Evolutionary conservation across 768 basidiomycete species (phyloP), one percentile per base, ranked within the genome.

Genomic region (Pleurotus citrinopileatus): DNA sequence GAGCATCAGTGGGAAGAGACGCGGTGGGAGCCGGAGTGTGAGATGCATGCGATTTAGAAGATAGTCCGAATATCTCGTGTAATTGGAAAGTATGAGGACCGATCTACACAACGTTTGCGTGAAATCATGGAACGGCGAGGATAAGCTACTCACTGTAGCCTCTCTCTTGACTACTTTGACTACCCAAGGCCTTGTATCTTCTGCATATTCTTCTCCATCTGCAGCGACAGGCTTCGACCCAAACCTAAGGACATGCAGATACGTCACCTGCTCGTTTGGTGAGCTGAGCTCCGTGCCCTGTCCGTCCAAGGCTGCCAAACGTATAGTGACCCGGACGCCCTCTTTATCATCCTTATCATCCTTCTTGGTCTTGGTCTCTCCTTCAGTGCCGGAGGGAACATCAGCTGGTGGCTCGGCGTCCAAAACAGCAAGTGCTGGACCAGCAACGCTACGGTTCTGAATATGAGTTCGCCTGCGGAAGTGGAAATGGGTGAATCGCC

Each of bases 161-260:
- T 98, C 94, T 40, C 94, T 82, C 66, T 94, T 90, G 54, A 94
- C 86, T 34, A 98, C 94, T 65, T 87, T 91, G 65, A 96, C 91
- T 17, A 94, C 85, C 93, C 93, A 98, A 2, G 91, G 83, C 34
- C 89, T 73, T 9, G 74, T 73, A 60, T 92, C 86, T 32, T 84
- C 83, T 28, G 66, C 74, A n/a, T 63, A 67, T 19, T 67, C 67
- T 26, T 63, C 66, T 17, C 67, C 70, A 20, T 71, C 75, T 13
- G 59, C 59, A 15, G 61, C 67, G n/a, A 62, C 54, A 22, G 75
- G 68, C 34, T 71, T 67, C 7, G 71, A 54, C 0, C 87, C 88
- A 56, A 90, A 76, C 15, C 91, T 79, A 13, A 91, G 83, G 56
- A 98, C 80, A 54, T 94, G 89, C 42, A 97, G 75, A 66, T 94